phyloP scores from a whole-genome alignment of 1,284 basidiomycete genomes.

The Puccinia brachypodii region DNA sequence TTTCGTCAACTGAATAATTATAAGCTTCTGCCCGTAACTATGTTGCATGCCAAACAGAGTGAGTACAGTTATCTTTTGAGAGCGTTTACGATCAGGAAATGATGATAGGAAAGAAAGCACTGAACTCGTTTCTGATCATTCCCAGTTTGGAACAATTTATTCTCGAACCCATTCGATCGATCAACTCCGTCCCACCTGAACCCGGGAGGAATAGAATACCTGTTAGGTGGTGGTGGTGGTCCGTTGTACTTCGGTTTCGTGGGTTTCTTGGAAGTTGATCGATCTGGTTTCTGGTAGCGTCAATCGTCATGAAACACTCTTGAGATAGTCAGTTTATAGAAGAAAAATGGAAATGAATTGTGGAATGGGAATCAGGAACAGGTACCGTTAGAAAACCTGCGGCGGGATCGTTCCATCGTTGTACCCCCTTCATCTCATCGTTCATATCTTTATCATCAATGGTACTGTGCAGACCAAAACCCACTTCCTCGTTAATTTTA shows the following conservation, averaged over 20 bases:
- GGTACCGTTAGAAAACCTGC: slow-evolving; percentile 81
- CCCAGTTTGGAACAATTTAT: slow-evolving; percentile 77
- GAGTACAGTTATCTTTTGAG: no score
- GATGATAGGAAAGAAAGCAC: neutral
- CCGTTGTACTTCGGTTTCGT: slow-evolving; percentile 76
- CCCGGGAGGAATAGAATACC: slow-evolving; percentile 90
- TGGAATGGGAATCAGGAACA: slow-evolving; percentile 54
- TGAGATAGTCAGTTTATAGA: neutral
- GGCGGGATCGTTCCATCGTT: slow-evolving; percentile 92
- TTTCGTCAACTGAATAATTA: slow-evolving; percentile 47
- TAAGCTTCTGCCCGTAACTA: slow-evolving; percentile 43
- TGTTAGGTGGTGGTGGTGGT: slow-evolving; percentile 84
- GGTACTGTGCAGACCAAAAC: neutral
- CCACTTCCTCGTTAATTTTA: neutral
- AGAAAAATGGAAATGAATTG: neutral
- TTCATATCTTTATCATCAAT: slow-evolving; percentile 80
- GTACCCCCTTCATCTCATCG: slow-evolving; percentile 72
- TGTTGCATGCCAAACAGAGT: neutral
- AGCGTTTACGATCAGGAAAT: no score
- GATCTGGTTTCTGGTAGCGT: slow-evolving; percentile 42
- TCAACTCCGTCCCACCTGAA: slow-evolving; percentile 82
- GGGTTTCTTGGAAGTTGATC: slow-evolving; percentile 27
- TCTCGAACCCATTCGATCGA: slow-evolving; percentile 90
- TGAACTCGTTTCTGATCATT: slow-evolving; percentile 65
- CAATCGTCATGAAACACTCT: neutral